Base-by-base conservation (phyloP, 495 filamentous ascomycete species). In the Cladorrhinum samala region DNA sequence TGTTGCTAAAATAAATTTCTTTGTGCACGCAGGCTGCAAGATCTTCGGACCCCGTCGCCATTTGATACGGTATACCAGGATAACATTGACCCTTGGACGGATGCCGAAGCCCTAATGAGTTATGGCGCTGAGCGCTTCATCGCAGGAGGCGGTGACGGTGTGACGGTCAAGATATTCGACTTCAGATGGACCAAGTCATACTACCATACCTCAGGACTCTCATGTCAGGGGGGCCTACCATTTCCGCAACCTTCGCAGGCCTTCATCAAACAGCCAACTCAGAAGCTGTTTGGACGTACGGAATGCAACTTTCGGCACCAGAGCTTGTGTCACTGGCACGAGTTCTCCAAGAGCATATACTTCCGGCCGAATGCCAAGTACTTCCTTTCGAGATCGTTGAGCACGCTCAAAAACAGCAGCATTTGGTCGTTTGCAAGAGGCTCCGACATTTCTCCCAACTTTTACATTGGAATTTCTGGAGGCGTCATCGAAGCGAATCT, bases 131-230 rank as follows among this genome's bases (percentile, higher is more conserved):
- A 76, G 39, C 56, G 72, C 5, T 77, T 77, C 39, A 46, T 76
- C 7, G 58, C 61, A 0, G 75, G 68, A 0, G 69, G 69, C 46
- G 68, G 63, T 23, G 57, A 64, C 3, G 62, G 60, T 2, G 57
- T 60, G 3, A 59, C 65, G 27, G 24, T 77, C 52, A 74, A 75
- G 47, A 54, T 77, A 1, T 77, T 76, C 45, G 75, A 77, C 64
- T 76, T 75, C 27, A 72, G 75, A 8, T 75, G 70, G 69, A 54
- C 67, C 0, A 72, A 68, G 53, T 41, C 53, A 2, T 77, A 77
- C 51, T 65, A 73, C 21, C 68, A 77, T 43, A 74, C 70, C 9
- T 59, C 67, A 1, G 66, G 63, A 5, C 61, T 77, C 2, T 62
- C 72, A 0, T 77, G 75, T 44, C 38, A 61, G 6, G 57, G 36